Base-by-base conservation (phyloP, 306 rosid genomes). In the Trichosanthes cucumerina region DNA sequence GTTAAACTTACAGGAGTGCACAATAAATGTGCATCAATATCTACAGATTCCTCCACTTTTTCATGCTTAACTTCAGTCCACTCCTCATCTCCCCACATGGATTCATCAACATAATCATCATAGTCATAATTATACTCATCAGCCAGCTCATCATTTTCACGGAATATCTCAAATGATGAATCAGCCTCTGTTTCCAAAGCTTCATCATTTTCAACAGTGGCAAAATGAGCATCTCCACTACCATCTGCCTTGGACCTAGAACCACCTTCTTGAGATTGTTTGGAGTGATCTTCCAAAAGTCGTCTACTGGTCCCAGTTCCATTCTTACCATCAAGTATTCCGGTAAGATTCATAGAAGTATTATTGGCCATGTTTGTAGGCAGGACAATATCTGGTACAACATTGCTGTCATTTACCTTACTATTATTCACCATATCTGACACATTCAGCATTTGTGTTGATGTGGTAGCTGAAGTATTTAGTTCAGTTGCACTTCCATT, bases 11-110 rank as follows among this genome's bases (percentile, higher is more conserved):
- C 98, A 44, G 99, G 99, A 80, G 99, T 96, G 86, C 89, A 86
- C 86, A 96, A 85, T 79, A 92, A 86, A 80, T 96, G 99, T 12
- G 98, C 86, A 79, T 92, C 98, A 82, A 96, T 80, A 75, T 87
- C 87, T 80, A 96, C 89, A 81, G 82, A 90, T 81, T 96, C 99
- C 87, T 96, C 99, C 80, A 84, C 21, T 82, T 80, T 92, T 78
- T 89, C 97, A 3, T 92, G 99, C 70, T 85, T 77, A 60, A 12
- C 83, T 82, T 96, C 99, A 81, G 82, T 70, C 96, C 95, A 96
- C 74, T 91, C 99, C 85, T 96, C 99, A 64, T 88, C 97, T 82
- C 97, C 99, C 99, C 99, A 96, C 98, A 91, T 79, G 54, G 96
- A 44, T 59, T 91, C 98, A 83, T 92, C 91, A 83, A 82, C 93